phyloP scores from a whole-genome alignment of 306 rosid species.

The Cucumis sativus region Cucumber_9930_V3 NC_026659.2:16607001-16607500 shows the following conservation, averaged over 20 bases:
- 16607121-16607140: neutral
- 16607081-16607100: neutral
- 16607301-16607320: constrained; percentile 41
- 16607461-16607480: constrained; percentile 70
- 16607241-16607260: neutral
- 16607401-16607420: constrained; percentile 34
- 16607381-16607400: constrained; percentile 28
- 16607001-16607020: too few species aligned
- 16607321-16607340: constrained; percentile 62
- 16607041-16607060: neutral
- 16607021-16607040: neutral
- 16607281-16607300: constrained; percentile 45
- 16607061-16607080: neutral
- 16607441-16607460: constrained; percentile 83
- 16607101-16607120: neutral
- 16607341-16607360: constrained; percentile 32
- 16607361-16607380: constrained; percentile 1
- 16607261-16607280: neutral
- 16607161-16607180: neutral
- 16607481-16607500: constrained; percentile 81
- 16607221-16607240: neutral
- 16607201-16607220: neutral
- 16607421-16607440: constrained; percentile 70
- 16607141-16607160: neutral
- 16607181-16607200: neutral